phyloP scores from a whole-genome alignment of 2,329 filamentous ascomycete genomes.

The Monosporascus sp. region DNA sequence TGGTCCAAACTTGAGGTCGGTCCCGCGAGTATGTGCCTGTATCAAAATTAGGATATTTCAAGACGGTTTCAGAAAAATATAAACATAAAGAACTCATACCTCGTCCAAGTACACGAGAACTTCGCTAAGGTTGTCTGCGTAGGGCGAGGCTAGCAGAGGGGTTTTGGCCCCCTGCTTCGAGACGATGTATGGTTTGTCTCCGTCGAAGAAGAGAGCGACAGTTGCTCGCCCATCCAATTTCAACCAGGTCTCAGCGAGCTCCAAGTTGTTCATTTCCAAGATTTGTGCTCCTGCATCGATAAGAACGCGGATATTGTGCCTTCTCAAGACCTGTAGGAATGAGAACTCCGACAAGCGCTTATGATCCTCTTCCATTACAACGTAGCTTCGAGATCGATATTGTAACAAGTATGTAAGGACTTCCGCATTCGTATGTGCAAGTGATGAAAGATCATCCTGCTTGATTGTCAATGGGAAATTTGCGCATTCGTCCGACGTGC shows the following conservation, averaged over 20 bases:
- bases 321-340: conserved; percentile 37
- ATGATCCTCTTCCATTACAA: conserved; percentile 26
- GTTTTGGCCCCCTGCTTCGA: conserved; percentile 30
- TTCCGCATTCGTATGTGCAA: conserved; percentile 58
- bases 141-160: conserved; percentile 49
- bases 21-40: conserved; percentile 53
- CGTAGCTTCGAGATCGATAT: conserved; percentile 43
- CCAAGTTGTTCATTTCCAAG: conserved; percentile 52
- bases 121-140: conserved; percentile 43
- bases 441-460: conserved; percentile 52
- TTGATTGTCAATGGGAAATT: conserved; percentile 49
- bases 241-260: conserved; percentile 47
- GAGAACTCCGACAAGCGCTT: conserved; percentile 38
- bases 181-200: conserved; percentile 40
- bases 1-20: conserved; percentile 50
- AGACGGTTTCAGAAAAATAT: not conserved
- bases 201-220: conserved; percentile 51
- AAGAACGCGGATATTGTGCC: conserved; percentile 42
- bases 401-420: conserved; percentile 56
- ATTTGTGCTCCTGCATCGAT: conserved; percentile 63
- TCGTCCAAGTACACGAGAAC: conserved; percentile 58
- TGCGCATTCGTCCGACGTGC: conserved; percentile 21
- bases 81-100: conserved; percentile 7
- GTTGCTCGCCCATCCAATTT: conserved; percentile 34
- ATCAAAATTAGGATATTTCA: not conserved